Conservation (phyloP, 345 rosid species). For the Moricandia moricandioides region DNA sequence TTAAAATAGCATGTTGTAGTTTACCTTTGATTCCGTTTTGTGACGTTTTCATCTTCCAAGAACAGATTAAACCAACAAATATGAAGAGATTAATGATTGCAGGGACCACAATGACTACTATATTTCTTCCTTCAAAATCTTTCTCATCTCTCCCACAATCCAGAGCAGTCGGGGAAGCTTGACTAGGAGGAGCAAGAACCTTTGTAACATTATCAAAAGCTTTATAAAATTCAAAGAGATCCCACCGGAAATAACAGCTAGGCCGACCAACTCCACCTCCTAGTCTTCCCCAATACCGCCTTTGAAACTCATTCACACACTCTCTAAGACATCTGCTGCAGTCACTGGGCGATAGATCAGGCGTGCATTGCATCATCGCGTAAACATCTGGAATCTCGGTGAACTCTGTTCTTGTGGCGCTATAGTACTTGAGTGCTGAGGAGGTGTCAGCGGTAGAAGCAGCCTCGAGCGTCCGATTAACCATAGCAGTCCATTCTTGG, state of each 20-base stretch:
- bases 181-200: slow-evolving; percentile 24
- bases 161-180: background rate
- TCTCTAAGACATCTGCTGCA: slow-evolving; percentile 37
- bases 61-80: slow-evolving; percentile 11
- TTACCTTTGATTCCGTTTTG: slow-evolving; percentile 14
- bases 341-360: slow-evolving; percentile 43
- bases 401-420: slow-evolving; percentile 30
- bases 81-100: slow-evolving; percentile 2
- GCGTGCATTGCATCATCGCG: slow-evolving; percentile 50
- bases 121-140: slow-evolving; percentile 21
- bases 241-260: slow-evolving; percentile 46
- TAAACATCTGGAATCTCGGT: slow-evolving; percentile 29
- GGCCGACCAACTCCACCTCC: slow-evolving; percentile 49
- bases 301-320: slow-evolving; percentile 22
- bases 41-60: slow-evolving; percentile 17
- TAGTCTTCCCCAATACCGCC: slow-evolving; percentile 27
- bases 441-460: slow-evolving; percentile 34
- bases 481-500: slow-evolving; percentile 32
- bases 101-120: slow-evolving; percentile 33
- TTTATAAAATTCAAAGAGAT: slow-evolving; percentile 16
- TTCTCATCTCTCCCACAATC: background rate
- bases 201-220: slow-evolving; percentile 8
- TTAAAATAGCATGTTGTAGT: background rate
- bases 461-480: slow-evolving; percentile 25
- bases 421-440: slow-evolving; percentile 42